Percentiles rank a stretch among this genome's conserved stretches.
Conservation (phyloP, 2,329 filamentous ascomycete genomes). For the Intubia oerlemansii region DNA sequence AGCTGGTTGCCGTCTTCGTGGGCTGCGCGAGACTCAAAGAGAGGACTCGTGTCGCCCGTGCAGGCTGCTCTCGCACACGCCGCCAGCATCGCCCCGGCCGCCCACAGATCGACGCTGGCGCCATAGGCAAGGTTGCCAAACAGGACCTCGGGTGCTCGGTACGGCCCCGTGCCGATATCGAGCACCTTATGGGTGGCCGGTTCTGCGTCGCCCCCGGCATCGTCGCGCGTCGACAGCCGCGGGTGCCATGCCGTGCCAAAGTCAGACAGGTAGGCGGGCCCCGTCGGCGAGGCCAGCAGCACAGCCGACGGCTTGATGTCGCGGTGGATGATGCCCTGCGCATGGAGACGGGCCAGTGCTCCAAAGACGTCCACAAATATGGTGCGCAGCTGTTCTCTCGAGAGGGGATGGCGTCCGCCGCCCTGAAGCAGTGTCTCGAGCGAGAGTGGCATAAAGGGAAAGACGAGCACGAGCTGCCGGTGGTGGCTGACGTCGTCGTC, state of each 20-base stretch:
- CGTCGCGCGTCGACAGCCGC: conserved; percentile 25
- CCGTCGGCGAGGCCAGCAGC: conserved; percentile 42
- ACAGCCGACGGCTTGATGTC: conserved; percentile 90
- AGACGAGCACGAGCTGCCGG: conserved; percentile 60
- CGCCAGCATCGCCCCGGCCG: conserved; percentile 61
- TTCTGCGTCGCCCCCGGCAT: too few species aligned
- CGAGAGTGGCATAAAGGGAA: conserved; percentile 63
- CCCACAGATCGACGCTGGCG: conserved; percentile 69
- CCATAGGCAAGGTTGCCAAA: conserved; percentile 65
- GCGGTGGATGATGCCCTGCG: conserved; percentile 62
- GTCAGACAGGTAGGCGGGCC: conserved; percentile 64
- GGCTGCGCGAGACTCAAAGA: conserved; percentile 59
- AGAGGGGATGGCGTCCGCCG: conserved; percentile 7
- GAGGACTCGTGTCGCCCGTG: conserved; percentile 24
- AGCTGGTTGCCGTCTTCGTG: conserved; percentile 78
- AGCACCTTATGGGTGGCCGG: conserved; percentile 50
- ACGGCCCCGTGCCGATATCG: conserved; percentile 83
- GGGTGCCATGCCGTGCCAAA: conserved; percentile 84
- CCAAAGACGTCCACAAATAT: conserved; percentile 47
- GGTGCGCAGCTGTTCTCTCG: conserved; percentile 13
- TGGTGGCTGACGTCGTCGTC: too few species aligned
- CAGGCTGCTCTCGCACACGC: conserved; percentile 40
- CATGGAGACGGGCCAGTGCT: conserved; percentile 52
- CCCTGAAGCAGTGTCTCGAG: conserved; percentile 43
- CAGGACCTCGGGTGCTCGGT: conserved; percentile 71